Evolutionary conservation across 164 flowering plant species (phyloP).

Genomic region (Vitis cinerea): DNA sequence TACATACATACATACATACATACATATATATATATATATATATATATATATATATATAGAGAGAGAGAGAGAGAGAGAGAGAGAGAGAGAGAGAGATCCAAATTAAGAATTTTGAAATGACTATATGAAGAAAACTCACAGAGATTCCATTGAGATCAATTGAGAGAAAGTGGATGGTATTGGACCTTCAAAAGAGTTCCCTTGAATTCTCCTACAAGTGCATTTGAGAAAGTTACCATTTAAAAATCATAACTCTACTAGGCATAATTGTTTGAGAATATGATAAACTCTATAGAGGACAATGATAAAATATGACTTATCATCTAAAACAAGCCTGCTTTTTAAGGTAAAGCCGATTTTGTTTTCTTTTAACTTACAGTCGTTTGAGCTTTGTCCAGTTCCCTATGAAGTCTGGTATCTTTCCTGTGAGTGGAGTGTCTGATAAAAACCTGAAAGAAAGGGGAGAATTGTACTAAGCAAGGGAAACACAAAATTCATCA

Average conservation of each 20-base stretch:
- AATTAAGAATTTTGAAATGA: background rate
- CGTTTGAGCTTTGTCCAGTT: constrained; percentile 12
- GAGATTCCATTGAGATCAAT: constrained; percentile 11
- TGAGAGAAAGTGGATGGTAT: constrained; percentile 26
- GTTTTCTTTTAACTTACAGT: constrained; percentile 5
- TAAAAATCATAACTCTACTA: too few species aligned
- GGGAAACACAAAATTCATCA: background rate
- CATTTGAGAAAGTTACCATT: background rate
- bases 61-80: background rate
- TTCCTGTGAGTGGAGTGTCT: constrained; percentile 17
- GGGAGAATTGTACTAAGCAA: background rate
- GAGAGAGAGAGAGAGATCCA: background rate
- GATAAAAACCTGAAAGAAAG: constrained; percentile 12
- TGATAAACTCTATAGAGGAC: too few species aligned
- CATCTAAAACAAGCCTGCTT: too few species aligned
- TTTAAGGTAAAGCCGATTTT: too few species aligned
- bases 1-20: too few species aligned
- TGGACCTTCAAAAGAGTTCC: constrained; percentile 30
- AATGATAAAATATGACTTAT: too few species aligned
- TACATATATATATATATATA: background rate
- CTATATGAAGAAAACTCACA: constrained; percentile 15
- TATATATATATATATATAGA: too few species aligned
- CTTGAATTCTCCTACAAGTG: constrained; percentile 24
- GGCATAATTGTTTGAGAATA: background rate
- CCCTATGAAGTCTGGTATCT: constrained; percentile 20